Base-by-base conservation (phyloP, 768 basidiomycete genomes). In the Cystofilobasidium ferigula region DNA sequence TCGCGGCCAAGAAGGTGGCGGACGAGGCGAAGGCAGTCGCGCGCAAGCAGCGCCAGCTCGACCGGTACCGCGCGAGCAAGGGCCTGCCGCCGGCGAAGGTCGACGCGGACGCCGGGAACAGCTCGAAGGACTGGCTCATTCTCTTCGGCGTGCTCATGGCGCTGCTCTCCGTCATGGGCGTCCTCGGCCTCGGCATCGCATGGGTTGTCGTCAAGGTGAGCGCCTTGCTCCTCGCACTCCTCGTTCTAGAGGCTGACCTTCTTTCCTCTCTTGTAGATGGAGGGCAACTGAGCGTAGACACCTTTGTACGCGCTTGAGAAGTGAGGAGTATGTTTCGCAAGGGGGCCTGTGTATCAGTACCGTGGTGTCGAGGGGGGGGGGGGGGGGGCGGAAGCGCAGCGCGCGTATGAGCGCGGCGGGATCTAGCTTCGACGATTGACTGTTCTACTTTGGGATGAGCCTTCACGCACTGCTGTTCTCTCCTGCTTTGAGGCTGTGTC, bases 1-100 rank as follows among this genome's bases (percentile, higher is more conserved):
- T 69, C 28, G 62, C 76, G 24, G 70, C 70, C 28, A 72, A 74
- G 47, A 61, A 70, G 14, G 70, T 69, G n/a, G 66, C 69, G 22
- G 63, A 65, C 43, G 65, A 45, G 30, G 62, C 63, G 18, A 63
- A 66, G 53, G 42, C 53, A 22, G 3, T 62, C 22, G 12, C 6
- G 35, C 59, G 65, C n/a, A 43, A 53, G 40, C 56, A 57, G 51
- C 35, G 62, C 10, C 57, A 69, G 14, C 34, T 47, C 4, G 59
- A 62, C 3, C 45, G 54, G 14, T 69, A 65, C 66, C 59, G 66
- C 28, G 54, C 62, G 3, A 35, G 56, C 18, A 69, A 63, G 51
- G 69, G 67, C 10, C 47, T 71, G 53, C 61, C 69, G 14, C 58
- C 57, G 26, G 24, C 53, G 45, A 57, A 47, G n/a, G 40, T 28